Evolutionary conservation across 2,329 filamentous ascomycete genomes (phyloP), one percentile per base, ranked within the genome.

Genomic region (Botrytis squamosa): DNA sequence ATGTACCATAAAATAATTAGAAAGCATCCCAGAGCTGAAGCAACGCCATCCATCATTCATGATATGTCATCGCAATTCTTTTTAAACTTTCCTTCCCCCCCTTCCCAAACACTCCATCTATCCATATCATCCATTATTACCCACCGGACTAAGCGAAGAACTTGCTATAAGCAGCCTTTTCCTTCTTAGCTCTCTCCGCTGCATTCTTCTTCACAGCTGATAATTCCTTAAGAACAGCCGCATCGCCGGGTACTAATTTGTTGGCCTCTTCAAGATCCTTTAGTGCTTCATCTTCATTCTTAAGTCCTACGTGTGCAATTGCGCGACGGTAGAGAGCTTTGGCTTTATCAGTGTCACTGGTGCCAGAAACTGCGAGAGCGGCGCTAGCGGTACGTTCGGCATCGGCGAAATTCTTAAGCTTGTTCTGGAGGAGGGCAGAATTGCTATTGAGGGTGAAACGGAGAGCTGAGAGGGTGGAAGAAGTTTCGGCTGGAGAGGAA

Each of bases 141-240:
- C 40, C n/a, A 14, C 42, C 10, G n/a, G 14, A 40, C 78, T 74
- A 81, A 42, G 77, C 74, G 72, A 98, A 98, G 84, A 97, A 96
- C 85, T 97, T 98, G 85, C 92, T 93, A 82, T 95, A 97, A 9
- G 91, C 92, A 78, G 93, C 93, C 88, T 95, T 97, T 86, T 98
- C 93, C 89, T 95, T 97, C 82, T 92, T 92, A 75, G 90, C 87
- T 75, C 92, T 88, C 74, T 91, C 92, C 18, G 89, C 87, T 40
- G 92, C 88, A 79, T 87, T 89, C 85, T 91, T 91, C 88, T 95
- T 97, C 70, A 96, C 90, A n/a, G 87, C 84, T 29, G 88, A 87
- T 72, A 97, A 87, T 84, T 98, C 94, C 79, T 89, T 92, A 75
- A 86, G 83, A 77, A 98, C 89, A 65, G 89, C 92, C 0, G 87